Evolutionary conservation across 768 basidiomycete genomes (phyloP).

Genomic region (Mycena crocata): DNA sequence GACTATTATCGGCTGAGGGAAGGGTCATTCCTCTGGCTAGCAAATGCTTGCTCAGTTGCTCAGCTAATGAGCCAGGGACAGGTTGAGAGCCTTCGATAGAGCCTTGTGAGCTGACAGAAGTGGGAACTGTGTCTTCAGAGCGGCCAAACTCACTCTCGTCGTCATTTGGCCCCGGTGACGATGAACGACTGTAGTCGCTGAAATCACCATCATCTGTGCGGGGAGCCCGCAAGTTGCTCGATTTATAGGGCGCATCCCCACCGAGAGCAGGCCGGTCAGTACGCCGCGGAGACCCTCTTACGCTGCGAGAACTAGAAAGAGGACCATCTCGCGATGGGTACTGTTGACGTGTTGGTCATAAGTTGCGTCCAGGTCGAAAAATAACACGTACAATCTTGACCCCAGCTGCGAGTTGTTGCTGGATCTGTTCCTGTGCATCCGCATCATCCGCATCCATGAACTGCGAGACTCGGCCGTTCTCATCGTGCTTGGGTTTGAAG

Average conservation of each 20-base stretch:
- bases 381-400: conserved; percentile 69
- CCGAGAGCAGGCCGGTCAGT: conserved; percentile 59
- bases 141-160: conserved; percentile 68
- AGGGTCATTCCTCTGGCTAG: conserved; percentile 59
- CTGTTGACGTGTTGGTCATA: conserved; percentile 49
- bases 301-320: conserved; percentile 73
- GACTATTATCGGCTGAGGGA: conserved; percentile 51
- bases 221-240: conserved; percentile 56
- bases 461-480: conserved; percentile 75
- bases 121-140: conserved; percentile 68
- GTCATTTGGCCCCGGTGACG: conserved; percentile 60
- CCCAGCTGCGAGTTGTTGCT: conserved; percentile 83
- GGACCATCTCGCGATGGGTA: conserved; percentile 72
- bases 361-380: neutral
- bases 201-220: conserved; percentile 55
- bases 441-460: conserved; percentile 93
- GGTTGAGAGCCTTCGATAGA: conserved; percentile 52
- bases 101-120: conserved; percentile 63
- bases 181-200: conserved; percentile 56
- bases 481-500: conserved; percentile 52
- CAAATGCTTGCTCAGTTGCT: conserved; percentile 72
- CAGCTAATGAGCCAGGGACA: conserved; percentile 64
- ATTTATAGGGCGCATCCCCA: conserved; percentile 52
- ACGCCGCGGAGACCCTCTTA: conserved; percentile 75
- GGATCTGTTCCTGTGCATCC: conserved; percentile 87